These are phyloP conservation scores for Pythium rhizo-oryzae DNA, from an alignment of 352 stramenopile genomes.

Conservation along the genomic window DNA sequence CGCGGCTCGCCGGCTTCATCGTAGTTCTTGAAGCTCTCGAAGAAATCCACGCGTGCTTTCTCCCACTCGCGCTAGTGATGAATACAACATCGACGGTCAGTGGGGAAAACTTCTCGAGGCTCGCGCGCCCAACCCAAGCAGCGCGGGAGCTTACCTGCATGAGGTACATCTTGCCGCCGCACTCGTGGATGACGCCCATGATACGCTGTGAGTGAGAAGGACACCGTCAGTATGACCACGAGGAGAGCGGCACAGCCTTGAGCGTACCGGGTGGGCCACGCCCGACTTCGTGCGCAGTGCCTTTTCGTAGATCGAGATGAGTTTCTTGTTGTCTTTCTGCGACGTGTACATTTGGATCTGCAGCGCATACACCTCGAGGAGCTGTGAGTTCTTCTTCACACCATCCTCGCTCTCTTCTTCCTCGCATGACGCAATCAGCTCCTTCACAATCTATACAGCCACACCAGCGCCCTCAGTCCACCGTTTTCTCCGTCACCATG, in stretches of 20 bases:
- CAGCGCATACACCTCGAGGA: slow-evolving; percentile 94
- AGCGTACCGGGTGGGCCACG: slow-evolving; percentile 82
- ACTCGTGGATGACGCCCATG: slow-evolving; percentile 94
- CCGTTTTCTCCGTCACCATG: background rate
- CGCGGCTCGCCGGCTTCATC: slow-evolving; percentile 94
- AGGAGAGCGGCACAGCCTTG: slow-evolving; percentile 37
- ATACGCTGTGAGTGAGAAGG: slow-evolving; percentile 62
- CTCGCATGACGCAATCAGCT: slow-evolving; percentile 86
- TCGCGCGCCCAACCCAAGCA: no score
- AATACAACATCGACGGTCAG: background rate
- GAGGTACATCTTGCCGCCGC: slow-evolving; percentile 97
- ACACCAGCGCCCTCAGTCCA: background rate
- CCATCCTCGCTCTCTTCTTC: slow-evolving; percentile 86
- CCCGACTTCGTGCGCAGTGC: slow-evolving; percentile 89
- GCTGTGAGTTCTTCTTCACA: slow-evolving; percentile 81
- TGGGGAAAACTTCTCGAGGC: no score
- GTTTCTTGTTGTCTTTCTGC: slow-evolving; percentile 94
- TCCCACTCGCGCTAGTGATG: slow-evolving; percentile 85
- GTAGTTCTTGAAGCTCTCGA: slow-evolving; percentile 96
- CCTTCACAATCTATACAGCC: slow-evolving; percentile 67
- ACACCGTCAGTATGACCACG: slow-evolving; percentile 9
- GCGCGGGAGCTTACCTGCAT: slow-evolving; percentile 53
- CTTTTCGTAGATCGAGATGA: slow-evolving; percentile 93
- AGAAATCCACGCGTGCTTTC: slow-evolving; percentile 93
- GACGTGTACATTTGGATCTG: slow-evolving; percentile 94